Percentiles rank a stretch among this genome's conserved stretches.
phyloP scores from a whole-genome alignment of 2,329 filamentous ascomycete species.

The Pezicula radicicola region DNA sequence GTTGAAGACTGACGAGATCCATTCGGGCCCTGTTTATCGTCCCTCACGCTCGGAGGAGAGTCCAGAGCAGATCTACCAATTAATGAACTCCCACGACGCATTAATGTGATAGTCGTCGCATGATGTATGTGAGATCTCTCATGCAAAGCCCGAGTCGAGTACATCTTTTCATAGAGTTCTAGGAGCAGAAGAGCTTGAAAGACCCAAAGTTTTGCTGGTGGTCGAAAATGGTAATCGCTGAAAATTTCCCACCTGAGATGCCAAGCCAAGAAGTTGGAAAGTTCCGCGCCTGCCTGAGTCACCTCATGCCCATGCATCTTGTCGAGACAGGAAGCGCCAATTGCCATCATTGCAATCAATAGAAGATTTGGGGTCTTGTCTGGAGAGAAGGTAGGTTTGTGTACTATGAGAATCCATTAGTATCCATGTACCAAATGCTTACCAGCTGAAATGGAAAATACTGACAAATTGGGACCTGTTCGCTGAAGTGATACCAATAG shows the following conservation, averaged over 20 bases:
- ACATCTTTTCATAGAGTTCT: constrained; percentile 98
- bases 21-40: constrained; percentile 36
- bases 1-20: constrained; percentile 60
- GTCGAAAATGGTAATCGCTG: constrained; percentile 83
- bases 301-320: constrained; percentile 72
- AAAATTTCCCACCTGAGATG: constrained; percentile 96
- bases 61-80: constrained; percentile 84
- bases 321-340: constrained; percentile 87
- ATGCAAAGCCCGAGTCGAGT: constrained; percentile 85
- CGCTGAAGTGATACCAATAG: constrained; percentile 94
- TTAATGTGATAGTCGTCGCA: constrained; percentile 89
- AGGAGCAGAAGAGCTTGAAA: constrained; percentile 88
- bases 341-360: constrained; percentile 84
- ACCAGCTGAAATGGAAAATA: neutral
- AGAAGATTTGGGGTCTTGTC: constrained; percentile 83
- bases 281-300: constrained; percentile 72
- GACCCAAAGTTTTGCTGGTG: constrained; percentile 92
- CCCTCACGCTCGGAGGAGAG: constrained; percentile 70
- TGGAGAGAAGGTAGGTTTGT: constrained; percentile 89
- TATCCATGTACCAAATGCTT: neutral
- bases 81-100: constrained; percentile 88
- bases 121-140: constrained; percentile 96
- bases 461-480: constrained; percentile 77
- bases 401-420: constrained; percentile 42
- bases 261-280: constrained; percentile 89